Base-by-base conservation (phyloP, 2,329 filamentous ascomycete genomes). In the Exophiala viscosa region DNA sequence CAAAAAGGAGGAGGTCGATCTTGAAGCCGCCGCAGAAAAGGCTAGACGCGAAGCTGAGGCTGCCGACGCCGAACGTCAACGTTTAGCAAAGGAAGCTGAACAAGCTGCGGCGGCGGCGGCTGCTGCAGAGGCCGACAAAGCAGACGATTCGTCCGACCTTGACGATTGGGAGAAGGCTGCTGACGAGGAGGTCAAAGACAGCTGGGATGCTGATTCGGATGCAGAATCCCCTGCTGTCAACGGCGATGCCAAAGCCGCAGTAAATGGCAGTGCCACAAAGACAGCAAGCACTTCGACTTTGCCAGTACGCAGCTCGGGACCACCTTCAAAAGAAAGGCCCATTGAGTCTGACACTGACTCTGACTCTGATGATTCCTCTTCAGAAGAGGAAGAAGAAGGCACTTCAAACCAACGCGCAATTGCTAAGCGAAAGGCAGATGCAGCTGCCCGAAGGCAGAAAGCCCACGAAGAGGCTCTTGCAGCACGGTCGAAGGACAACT, bases 401-500 rank as follows among this genome's bases (percentile, higher is more conserved):
- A 74, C 80, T 54, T 87, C 87, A n/a, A 77, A 84, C 36, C 78
- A 87, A 66, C 80, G 80, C 57, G 88, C 87, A 13, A 84, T 87
- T 64, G 84, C 84, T 18, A 83, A 87, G 66, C 83, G 86, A 65
- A 96, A 96, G 76, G 87, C 85, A 62, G 91, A 95, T 66, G 90
- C 90, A 40, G 88, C 90, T 13, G 90, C 93, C 64, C 84, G 92
- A 66, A 84, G 92, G 66, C 88, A 90, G 73, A 89, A 89, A 73
- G 87, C 90, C 53, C 89, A 95, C 69, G 89, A 96, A 71, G 92
- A 90, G 58, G 93, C 93, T 14, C 73, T 96, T 67, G 91, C 90
- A 40, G 91, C 92, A 44, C 83, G 90, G 57, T 97, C 92, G 17
- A 90, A 88, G 73, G 91, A 99, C 69, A 86, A 99, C 72, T 82